phyloP scores from a whole-genome alignment of 495 filamentous ascomycete species.

The Lichenothelia convexa region DNA sequence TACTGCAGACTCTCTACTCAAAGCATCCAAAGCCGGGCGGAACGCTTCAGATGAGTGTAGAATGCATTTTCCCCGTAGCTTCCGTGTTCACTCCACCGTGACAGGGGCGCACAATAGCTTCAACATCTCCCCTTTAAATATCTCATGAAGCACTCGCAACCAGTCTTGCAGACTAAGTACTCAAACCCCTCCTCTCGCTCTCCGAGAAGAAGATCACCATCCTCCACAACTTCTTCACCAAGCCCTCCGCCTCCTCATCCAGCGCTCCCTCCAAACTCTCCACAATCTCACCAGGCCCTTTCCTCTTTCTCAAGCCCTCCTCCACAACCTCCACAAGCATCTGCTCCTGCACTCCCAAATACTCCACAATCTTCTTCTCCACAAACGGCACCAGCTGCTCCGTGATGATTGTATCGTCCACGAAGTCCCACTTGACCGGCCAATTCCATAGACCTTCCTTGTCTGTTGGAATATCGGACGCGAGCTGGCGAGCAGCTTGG shows the following conservation, averaged over 20 bases:
- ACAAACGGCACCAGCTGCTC: slow-evolving; percentile 89
- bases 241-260: slow-evolving; percentile 82
- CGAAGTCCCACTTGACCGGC: slow-evolving; percentile 84
- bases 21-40: too few relatives aligned
- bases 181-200: slow-evolving; percentile 4
- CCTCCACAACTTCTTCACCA: slow-evolving; percentile 94
- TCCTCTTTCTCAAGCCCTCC: slow-evolving; percentile 63
- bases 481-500: slow-evolving; percentile 60
- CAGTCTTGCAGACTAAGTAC: not conserved
- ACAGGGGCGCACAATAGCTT: too few relatives aligned
- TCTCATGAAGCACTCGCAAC: too few relatives aligned
- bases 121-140: too few relatives aligned
- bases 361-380: slow-evolving; percentile 95
- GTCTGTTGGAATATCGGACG: slow-evolving; percentile 74
- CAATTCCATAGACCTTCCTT: slow-evolving; percentile 79
- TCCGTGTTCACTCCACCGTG: too few relatives aligned
- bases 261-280: slow-evolving; percentile 70
- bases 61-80: too few relatives aligned
- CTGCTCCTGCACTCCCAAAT: slow-evolving; percentile 89
- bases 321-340: slow-evolving; percentile 86
- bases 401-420: slow-evolving; percentile 65
- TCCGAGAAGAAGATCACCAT: slow-evolving; percentile 98
- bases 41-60: too few relatives aligned
- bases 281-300: slow-evolving; percentile 60
- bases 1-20: too few relatives aligned